phyloP scores from a whole-genome alignment of 495 filamentous ascomycete genomes.

The Astrothelium subdiscretum region DNA sequence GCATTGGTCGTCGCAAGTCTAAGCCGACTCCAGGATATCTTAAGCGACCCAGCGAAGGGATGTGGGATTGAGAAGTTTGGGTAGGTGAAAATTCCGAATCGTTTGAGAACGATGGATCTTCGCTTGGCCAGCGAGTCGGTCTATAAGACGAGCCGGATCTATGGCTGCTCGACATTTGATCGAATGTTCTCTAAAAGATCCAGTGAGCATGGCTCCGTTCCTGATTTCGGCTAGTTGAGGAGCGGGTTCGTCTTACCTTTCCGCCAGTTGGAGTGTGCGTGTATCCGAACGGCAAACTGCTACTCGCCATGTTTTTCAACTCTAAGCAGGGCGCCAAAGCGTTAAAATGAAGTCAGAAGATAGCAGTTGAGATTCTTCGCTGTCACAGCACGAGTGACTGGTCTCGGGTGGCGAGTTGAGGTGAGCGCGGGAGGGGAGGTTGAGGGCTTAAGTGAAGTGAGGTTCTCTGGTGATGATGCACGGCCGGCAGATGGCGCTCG shows the following conservation, averaged over 20 bases:
- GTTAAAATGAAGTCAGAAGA: background rate
- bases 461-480: too few species aligned
- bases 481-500: too few species aligned
- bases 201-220: background rate
- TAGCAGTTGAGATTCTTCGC: background rate
- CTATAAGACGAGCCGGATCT: background rate
- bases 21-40: conserved; percentile 16
- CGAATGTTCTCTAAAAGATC: background rate
- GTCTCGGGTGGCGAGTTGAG: background rate
- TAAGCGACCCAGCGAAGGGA: background rate
- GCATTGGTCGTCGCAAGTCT: conserved; percentile 15
- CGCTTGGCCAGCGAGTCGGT: background rate
- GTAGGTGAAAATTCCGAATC: background rate
- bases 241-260: background rate
- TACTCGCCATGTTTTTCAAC: background rate
- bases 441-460: background rate
- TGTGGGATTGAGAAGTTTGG: background rate
- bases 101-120: background rate
- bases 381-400: too few species aligned
- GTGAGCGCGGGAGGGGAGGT: background rate
- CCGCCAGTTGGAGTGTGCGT: background rate
- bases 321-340: background rate
- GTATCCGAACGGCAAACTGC: background rate
- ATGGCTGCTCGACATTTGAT: background rate
- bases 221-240: background rate